Evolutionary conservation across 2,329 filamentous ascomycete genomes (phyloP).

Genomic region (Ascochyta lentis): DNA sequence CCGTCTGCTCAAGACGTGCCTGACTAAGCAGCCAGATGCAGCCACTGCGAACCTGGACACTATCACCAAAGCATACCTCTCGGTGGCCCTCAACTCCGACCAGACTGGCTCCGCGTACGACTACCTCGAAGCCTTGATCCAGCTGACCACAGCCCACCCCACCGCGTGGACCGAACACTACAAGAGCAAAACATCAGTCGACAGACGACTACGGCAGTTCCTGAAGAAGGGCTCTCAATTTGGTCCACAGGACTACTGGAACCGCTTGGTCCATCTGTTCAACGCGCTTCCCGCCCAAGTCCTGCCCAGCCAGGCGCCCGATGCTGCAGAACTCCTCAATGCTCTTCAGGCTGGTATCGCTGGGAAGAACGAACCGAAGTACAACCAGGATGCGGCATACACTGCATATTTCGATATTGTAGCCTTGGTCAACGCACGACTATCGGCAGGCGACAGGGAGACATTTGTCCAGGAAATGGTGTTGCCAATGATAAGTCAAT

Average conservation of each 20-base stretch:
- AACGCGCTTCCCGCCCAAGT: constrained; percentile 61
- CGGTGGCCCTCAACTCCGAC: constrained; percentile 73
- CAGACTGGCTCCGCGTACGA: constrained; percentile 78
- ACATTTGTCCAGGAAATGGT: constrained; percentile 57
- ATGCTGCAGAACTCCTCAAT: constrained; percentile 67
- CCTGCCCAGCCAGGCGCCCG: constrained; percentile 61
- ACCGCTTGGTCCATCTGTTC: constrained; percentile 68
- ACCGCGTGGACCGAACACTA: constrained; percentile 76
- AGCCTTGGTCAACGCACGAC: constrained; percentile 52
- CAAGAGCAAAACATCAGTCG: constrained; percentile 62
- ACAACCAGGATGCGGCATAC: constrained; percentile 74
- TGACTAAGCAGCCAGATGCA: constrained; percentile 56
- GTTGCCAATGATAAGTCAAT: constrained; percentile 61
- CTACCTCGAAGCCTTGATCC: constrained; percentile 70
- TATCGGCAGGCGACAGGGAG: constrained; percentile 54
- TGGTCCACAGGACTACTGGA: constrained; percentile 77
- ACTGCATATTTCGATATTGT: constrained; percentile 73
- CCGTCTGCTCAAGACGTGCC: constrained; percentile 59
- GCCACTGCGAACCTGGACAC: constrained; percentile 55
- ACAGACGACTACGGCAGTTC: constrained; percentile 70
- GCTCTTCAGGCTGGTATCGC: constrained; percentile 75
- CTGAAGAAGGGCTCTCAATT: constrained; percentile 84
- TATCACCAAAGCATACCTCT: constrained; percentile 73
- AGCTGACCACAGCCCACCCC: constrained; percentile 69
- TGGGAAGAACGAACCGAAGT: constrained; percentile 74